Percentiles rank a stretch among this genome's conserved stretches.
Conservation (phyloP, 2,329 filamentous ascomycete species). For the Cryphonectria parasitica region DNA sequence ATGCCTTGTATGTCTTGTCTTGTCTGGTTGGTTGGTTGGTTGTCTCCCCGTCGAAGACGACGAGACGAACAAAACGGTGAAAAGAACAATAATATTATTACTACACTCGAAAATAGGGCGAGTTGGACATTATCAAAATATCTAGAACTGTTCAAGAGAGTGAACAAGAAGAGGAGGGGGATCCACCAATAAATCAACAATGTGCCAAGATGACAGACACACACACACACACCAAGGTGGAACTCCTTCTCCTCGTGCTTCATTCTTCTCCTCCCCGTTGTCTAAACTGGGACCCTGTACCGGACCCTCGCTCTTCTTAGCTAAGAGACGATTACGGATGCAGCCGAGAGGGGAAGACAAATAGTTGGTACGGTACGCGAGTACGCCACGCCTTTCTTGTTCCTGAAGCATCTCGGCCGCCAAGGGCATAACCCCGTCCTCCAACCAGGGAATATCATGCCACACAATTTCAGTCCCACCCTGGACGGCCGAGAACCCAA, state of each 20-base stretch:
- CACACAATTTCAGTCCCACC: background rate
- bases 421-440: background rate
- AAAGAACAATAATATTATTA: background rate
- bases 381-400: background rate
- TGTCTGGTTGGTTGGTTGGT: background rate
- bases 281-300: background rate
- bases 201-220: background rate
- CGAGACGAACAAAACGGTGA: background rate
- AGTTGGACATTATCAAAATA: background rate
- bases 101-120: background rate
- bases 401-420: slow-evolving; percentile 1
- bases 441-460: background rate
- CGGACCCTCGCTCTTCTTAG: background rate
- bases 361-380: slow-evolving; percentile 1
- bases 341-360: background rate
- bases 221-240: background rate
- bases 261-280: background rate
- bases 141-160: background rate
- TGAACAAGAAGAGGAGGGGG: background rate
- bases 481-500: background rate
- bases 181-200: background rate
- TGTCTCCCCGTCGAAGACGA: background rate
- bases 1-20: background rate
- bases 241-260: background rate
- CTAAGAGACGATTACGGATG: background rate